phyloP scores from a whole-genome alignment of 2,329 filamentous ascomycete species.

The Beauveria scarabaeidicola region DNA sequence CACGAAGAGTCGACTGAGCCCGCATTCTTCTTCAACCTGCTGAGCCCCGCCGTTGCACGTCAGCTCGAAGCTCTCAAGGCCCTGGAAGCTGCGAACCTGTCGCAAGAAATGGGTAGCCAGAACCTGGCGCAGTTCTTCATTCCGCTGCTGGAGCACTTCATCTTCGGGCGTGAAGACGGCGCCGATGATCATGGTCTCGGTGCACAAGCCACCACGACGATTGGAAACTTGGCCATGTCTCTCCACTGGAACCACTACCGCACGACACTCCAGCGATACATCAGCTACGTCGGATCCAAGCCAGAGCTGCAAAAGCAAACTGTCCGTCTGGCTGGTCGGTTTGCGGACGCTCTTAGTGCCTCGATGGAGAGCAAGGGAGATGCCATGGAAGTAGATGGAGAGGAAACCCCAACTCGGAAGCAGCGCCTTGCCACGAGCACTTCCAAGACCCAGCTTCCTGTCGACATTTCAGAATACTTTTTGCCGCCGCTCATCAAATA shows the following conservation, averaged over 20 bases:
- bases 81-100: conserved; percentile 59
- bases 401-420: conserved; percentile 14
- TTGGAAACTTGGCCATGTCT: conserved; percentile 64
- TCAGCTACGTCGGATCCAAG: conserved; percentile 71
- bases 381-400: conserved; percentile 35
- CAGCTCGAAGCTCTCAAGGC: conserved; percentile 76
- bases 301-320: conserved; percentile 79
- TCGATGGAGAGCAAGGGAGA: conserved; percentile 33
- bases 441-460: conserved; percentile 59
- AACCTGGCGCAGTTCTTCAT: conserved; percentile 84
- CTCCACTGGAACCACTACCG: conserved; percentile 89
- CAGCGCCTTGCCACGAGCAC: conserved; percentile 53
- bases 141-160: conserved; percentile 87
- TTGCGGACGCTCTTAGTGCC: conserved; percentile 65
- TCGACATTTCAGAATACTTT: conserved; percentile 66
- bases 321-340: conserved; percentile 69
- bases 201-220: conserved; percentile 74
- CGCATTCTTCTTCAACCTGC: conserved; percentile 86
- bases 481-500: conserved; percentile 74
- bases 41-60: conserved; percentile 81
- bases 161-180: conserved; percentile 69
- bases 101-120: conserved; percentile 58
- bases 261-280: conserved; percentile 74
- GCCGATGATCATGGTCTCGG: conserved; percentile 76
- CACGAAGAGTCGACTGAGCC: conserved; percentile 57